These are phyloP conservation scores for Coemansia furcata DNA, from an alignment of 192 early-diverging fungal species.

Conservation along the genomic window DNA sequence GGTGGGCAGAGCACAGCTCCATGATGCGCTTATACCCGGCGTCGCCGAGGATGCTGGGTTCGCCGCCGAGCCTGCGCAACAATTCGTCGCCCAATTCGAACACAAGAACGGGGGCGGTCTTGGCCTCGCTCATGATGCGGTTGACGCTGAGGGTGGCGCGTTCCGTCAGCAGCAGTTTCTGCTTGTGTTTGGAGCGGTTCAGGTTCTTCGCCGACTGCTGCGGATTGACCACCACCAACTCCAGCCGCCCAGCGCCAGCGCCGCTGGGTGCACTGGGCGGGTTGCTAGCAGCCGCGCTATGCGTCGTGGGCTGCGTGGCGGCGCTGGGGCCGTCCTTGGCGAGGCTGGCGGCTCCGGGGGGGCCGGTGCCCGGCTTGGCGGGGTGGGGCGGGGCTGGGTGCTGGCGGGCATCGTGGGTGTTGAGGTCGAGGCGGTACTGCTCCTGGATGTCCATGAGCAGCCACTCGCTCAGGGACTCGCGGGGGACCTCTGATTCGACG, in stretches of 20 bases:
- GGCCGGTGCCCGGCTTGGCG: background rate
- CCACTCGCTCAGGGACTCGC: conserved; percentile 57
- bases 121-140: conserved; percentile 54
- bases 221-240: conserved; percentile 37
- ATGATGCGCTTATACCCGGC: conserved; percentile 61
- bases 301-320: background rate
- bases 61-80: conserved; percentile 55
- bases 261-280: background rate
- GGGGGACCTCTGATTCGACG: conserved; percentile 67
- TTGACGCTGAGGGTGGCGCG: conserved; percentile 58
- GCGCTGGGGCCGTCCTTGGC: conserved; percentile 2
- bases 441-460: conserved; percentile 66
- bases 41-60: conserved; percentile 61
- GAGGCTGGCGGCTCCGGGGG: background rate
- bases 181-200: conserved; percentile 35
- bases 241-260: conserved; percentile 32
- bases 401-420: conserved; percentile 39
- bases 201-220: conserved; percentile 29
- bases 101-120: conserved; percentile 62
- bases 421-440: conserved; percentile 60
- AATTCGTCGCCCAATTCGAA: conserved; percentile 63
- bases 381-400: background rate
- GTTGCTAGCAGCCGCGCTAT: background rate
- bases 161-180: conserved; percentile 31
- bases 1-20: conserved; percentile 55